These are phyloP conservation scores for Globisporangium cederbergense DNA, from an alignment of 352 stramenopile genomes.

Conservation along the genomic window DNA sequence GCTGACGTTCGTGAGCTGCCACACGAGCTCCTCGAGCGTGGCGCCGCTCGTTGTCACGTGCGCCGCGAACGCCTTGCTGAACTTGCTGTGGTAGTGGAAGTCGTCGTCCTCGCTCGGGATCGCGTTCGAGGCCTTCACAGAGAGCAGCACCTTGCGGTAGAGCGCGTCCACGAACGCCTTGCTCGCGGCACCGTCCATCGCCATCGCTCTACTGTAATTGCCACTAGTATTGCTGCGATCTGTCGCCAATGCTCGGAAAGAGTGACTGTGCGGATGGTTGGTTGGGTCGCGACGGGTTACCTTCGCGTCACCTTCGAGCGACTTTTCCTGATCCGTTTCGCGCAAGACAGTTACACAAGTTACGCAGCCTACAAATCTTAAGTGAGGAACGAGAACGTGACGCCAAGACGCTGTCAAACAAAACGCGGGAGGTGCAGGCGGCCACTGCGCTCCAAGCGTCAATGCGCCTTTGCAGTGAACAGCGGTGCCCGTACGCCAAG, in stretches of 20 bases:
- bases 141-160: constrained; percentile 73
- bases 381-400: constrained; percentile 24
- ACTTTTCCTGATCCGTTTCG: neutral
- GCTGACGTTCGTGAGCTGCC: constrained; percentile 30
- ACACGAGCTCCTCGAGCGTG: constrained; percentile 49
- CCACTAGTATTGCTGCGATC: neutral
- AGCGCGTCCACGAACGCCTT: constrained; percentile 51
- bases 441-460: constrained; percentile 18
- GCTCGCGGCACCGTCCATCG: constrained; percentile 17
- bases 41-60: constrained; percentile 33
- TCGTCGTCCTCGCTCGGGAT: constrained; percentile 78
- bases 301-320: constrained; percentile 12
- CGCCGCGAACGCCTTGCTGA: constrained; percentile 53
- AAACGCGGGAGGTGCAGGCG: constrained; percentile 43
- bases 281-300: constrained; percentile 11
- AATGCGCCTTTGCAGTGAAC: constrained; percentile 17
- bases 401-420: constrained; percentile 36
- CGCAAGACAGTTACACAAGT: neutral
- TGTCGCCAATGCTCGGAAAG: neutral
- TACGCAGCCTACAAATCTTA: neutral
- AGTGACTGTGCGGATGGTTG: neutral
- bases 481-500: constrained; percentile 10
- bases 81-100: constrained; percentile 81
- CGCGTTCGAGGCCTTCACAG: constrained; percentile 80
- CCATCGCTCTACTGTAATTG: neutral